phyloP scores from a whole-genome alignment of 2,329 filamentous ascomycete species.

The Cladosporium oxysporum region DNA sequence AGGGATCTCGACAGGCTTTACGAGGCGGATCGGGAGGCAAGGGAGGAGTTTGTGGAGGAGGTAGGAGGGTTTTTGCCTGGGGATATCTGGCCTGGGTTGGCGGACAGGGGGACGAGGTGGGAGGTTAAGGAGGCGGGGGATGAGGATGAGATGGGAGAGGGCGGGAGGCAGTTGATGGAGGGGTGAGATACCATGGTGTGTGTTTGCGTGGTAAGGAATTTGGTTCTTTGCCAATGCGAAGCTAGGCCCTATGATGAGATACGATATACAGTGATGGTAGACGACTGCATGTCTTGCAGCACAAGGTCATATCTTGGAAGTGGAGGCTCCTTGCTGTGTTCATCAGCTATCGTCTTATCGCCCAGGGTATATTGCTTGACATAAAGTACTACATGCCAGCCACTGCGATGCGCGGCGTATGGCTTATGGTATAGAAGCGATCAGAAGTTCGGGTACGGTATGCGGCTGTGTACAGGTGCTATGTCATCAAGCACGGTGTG shows the following conservation, averaged over 20 bases:
- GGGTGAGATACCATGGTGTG: neutral
- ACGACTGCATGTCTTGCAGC: neutral
- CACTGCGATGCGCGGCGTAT: neutral
- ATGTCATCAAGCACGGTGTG: too few species aligned
- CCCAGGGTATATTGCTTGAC: neutral
- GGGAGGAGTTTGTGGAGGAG: conserved; percentile 77
- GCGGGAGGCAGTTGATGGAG: neutral
- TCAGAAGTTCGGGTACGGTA: neutral
- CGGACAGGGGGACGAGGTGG: conserved; percentile 29
- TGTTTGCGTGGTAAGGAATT: neutral
- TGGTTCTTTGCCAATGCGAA: neutral
- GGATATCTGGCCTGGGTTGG: conserved; percentile 34
- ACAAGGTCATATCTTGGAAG: neutral
- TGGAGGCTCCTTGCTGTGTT: neutral
- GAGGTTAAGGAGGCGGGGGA: conserved; percentile 22
- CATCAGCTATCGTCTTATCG: neutral
- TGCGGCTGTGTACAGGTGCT: too few species aligned
- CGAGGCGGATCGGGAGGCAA: conserved; percentile 64
- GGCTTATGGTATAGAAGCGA: neutral
- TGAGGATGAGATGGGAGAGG: neutral
- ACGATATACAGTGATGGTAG: neutral
- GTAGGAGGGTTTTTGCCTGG: conserved; percentile 80
- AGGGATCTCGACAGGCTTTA: conserved; percentile 74
- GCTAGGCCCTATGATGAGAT: neutral
- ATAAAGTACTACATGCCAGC: neutral